Conservation (phyloP, 2,329 filamentous ascomycete species). For the Colletotrichum tofieldiae region DNA sequence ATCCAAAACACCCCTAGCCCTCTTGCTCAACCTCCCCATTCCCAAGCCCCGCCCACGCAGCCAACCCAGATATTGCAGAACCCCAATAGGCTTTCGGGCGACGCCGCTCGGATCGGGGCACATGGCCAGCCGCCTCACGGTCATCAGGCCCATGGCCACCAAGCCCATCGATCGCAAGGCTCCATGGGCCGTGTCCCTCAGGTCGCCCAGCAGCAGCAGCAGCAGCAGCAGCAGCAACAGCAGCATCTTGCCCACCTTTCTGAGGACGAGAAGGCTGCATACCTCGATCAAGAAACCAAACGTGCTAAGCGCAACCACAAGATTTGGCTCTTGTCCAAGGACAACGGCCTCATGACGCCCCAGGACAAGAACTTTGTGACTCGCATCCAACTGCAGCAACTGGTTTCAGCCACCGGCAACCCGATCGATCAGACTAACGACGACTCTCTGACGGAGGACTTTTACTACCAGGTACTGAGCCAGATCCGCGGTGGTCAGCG, state of each 20-base stretch:
- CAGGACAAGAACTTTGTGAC: slow-evolving; percentile 99
- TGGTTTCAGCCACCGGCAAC: slow-evolving; percentile 93
- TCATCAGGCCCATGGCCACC: slow-evolving; percentile 43
- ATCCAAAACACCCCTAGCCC: slow-evolving; percentile 52
- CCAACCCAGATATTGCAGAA: slow-evolving; percentile 87
- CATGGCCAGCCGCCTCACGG: slow-evolving; percentile 43
- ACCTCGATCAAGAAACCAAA: slow-evolving; percentile 92
- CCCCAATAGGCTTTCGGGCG: slow-evolving; percentile 75
- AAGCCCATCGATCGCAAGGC: slow-evolving; percentile 62
- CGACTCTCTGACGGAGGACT: slow-evolving; percentile 89
- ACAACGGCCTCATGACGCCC: slow-evolving; percentile 98
- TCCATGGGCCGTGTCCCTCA: slow-evolving; percentile 72
- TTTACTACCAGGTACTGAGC: slow-evolving; percentile 98
- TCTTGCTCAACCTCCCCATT: slow-evolving; percentile 53
- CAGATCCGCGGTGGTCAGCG: slow-evolving; percentile 92
- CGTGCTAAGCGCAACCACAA: slow-evolving; percentile 98
- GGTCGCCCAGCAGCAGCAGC: slow-evolving; percentile 80
- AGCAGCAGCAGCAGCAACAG: slow-evolving; percentile 84
- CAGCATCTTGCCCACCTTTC: slow-evolving; percentile 76
- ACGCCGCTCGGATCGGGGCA: slow-evolving; percentile 57
- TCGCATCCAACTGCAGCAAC: slow-evolving; percentile 95
- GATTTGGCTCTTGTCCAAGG: slow-evolving; percentile 92
- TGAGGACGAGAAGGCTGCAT: slow-evolving; percentile 87
- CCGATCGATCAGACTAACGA: slow-evolving; percentile 86
- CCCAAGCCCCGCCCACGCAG: slow-evolving; percentile 61